Evolutionary conservation across 345 rosid genomes (phyloP), one percentile per base, ranked within the genome.

Genomic region (Salix caprea): DNA sequence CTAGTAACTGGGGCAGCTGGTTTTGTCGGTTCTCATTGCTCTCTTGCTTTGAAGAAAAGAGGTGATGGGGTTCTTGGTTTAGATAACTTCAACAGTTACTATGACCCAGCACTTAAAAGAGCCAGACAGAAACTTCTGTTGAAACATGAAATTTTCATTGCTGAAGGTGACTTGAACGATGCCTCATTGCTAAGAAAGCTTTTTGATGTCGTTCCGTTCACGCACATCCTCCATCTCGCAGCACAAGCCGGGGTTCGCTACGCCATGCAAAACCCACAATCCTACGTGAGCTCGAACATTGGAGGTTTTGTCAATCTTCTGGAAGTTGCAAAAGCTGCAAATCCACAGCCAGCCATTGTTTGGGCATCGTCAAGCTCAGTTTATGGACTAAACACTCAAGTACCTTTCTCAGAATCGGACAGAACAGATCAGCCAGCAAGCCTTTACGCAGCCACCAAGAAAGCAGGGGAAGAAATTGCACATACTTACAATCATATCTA

Each of bases 161-260:
- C 71, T 5, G 78, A 79, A 64, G 82, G 82, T 4, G 78, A 79
- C 65, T 14, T 79, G 3, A 79, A 79, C 13, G 82, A 79, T 18
- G 78, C 65, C 5, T 65, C 56, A 62, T 69, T 79, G 54, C 12
- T 79, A 1, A 5, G 70, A 21, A 79, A 79, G 50, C 70, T 79
- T 7, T 79, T 79, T 9, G 82, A 79, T 14, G 77, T 79, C 2
- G 74, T 79, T 7, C 82, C 82, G 1, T 79, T 79, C n/a, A 79
- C 82, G 14, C 82, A 79, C 32, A 50, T 79, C 2, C 82, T 79
- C 52, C 82, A 79, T 50, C 69, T 79, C 1, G 82, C 82, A 4
- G 82, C 82, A 5, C 82, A 79, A 21, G 82, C 82, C 2, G 82
- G 82, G 16, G 82, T 79, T 50, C 82, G 82, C 9, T 79, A 79